Evolutionary conservation across 2,329 filamentous ascomycete genomes (phyloP), one percentile per base, ranked within the genome.

Genomic region (Thermomyces lanuginosus): DNA sequence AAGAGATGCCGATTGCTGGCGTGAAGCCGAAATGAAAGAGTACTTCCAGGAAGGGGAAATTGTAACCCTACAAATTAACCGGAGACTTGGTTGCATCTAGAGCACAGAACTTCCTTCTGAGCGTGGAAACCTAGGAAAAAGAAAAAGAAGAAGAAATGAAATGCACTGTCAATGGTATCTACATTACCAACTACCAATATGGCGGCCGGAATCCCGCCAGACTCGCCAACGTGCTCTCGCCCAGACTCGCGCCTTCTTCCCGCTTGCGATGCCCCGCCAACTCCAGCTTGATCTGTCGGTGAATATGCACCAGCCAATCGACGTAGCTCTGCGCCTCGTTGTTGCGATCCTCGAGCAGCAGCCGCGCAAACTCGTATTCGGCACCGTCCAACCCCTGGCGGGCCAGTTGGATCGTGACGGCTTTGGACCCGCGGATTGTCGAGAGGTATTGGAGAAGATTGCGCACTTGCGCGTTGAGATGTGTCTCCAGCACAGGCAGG

Each of bases 291-390:
- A 98, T 89, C 40, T 79, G 75, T 42, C 86, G 76, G 56, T 98
- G 89, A 36, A 95, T 67, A 53, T 92, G 80, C 31, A 98, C 89
- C 44, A 98, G 63, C 89, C 89, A 98, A 57, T 98, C 89, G 17
- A 95, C 89, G 54, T 95, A 98, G 48, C 80, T 92, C 57, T 92
- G 84, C 18, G 89, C 89, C 58, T 98, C 89, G 40, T 92, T 92
- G 52, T 95, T 95, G 38, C 89, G 70, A 48, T 98, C 89, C 56
- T 98, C 89, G 16, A 92, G 73, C 39, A 98, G 55, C 55, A 91
- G 63, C 28, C 84, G 65, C 5, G 89, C 89, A 60, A 95, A 98
- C 53, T 98, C 89, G 44, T 83, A 95, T 53, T 98, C 89, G 3
- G 84, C 81, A 1, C 89, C 89, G 45, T 98, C 89, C 3, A 95